Evolutionary conservation across 106 monocot species (phyloP).

Genomic region (Allium fistulosum): DNA sequence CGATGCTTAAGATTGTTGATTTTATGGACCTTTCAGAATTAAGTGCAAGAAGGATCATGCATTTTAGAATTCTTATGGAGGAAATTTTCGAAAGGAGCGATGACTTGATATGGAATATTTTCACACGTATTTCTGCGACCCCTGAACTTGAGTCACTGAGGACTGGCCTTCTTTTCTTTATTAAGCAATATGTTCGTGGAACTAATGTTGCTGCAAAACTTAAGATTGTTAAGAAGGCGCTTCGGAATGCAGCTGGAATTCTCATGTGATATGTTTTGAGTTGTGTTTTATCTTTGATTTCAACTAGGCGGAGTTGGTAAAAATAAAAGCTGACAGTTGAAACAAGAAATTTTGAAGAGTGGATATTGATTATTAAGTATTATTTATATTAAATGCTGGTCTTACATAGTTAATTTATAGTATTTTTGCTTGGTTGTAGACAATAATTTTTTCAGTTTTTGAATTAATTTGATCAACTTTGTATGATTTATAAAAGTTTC

Average conservation of each 20-base stretch:
- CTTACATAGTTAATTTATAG: too few species aligned
- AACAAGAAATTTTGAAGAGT: too few species aligned
- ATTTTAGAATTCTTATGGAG: slow-evolving; percentile 77
- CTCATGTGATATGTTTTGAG: slow-evolving; percentile 43
- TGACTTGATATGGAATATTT: slow-evolving; percentile 66
- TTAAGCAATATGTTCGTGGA: slow-evolving; percentile 48
- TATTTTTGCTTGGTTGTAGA: too few species aligned
- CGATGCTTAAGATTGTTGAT: slow-evolving; percentile 53
- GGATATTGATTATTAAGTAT: too few species aligned
- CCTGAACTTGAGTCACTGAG: slow-evolving; percentile 60
- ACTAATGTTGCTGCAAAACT: slow-evolving; percentile 27
- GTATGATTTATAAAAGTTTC: too few species aligned
- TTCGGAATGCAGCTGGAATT: slow-evolving; percentile 67
- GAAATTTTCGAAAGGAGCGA: slow-evolving; percentile 38
- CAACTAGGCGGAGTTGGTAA: too few species aligned
- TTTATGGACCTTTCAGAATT: slow-evolving; percentile 33
- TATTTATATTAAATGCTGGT: too few species aligned
- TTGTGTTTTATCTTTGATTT: background rate
- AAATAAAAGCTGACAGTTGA: too few species aligned
- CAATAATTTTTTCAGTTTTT: too few species aligned
- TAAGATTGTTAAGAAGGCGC: slow-evolving; percentile 59
- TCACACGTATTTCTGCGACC: slow-evolving; percentile 50
- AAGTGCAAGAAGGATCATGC: slow-evolving; percentile 56
- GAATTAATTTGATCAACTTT: too few species aligned
- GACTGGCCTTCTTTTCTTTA: slow-evolving; percentile 53